Evolutionary conservation across 768 basidiomycete species (phyloP).

Genomic region (Ephemerocybe angulata): DNA sequence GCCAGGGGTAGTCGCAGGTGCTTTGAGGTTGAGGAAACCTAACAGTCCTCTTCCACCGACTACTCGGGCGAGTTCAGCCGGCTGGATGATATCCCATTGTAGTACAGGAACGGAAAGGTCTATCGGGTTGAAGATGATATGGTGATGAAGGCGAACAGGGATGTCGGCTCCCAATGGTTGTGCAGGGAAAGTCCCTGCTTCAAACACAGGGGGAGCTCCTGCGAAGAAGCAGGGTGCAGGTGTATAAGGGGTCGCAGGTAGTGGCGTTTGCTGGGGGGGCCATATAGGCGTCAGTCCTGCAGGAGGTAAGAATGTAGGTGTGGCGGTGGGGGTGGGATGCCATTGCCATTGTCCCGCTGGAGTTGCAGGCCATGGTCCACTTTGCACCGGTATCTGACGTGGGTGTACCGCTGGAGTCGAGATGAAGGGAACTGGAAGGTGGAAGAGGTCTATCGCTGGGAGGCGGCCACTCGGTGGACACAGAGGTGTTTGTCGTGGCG

Average conservation of each 20-base stretch:
- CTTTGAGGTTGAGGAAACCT: constrained; percentile 27
- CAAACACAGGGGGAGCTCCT: background rate
- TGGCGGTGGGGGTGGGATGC: background rate
- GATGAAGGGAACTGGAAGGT: too few relatives aligned
- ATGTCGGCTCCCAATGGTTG: background rate
- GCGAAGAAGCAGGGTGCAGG: too few relatives aligned
- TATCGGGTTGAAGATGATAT: constrained; percentile 35
- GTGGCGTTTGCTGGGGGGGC: background rate
- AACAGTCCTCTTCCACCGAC: constrained; percentile 26
- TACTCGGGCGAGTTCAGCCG: constrained; percentile 32
- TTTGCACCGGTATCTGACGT: too few relatives aligned
- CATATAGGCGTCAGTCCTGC: background rate
- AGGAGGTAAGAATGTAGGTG: background rate
- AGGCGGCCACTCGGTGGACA: too few relatives aligned
- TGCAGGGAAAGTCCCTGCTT: constrained; percentile 4
- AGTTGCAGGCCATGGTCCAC: too few relatives aligned
- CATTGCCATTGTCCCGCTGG: background rate
- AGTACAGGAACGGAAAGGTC: constrained; percentile 33
- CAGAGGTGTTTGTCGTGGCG: too few relatives aligned
- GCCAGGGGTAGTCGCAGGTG: constrained; percentile 28
- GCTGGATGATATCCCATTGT: constrained; percentile 42
- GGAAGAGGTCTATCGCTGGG: too few relatives aligned
- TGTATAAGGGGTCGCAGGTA: background rate
- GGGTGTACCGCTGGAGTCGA: too few relatives aligned
- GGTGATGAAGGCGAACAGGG: constrained; percentile 22